phyloP scores from a whole-genome alignment of 768 basidiomycete genomes.

The Tricholomella constricta region DNA sequence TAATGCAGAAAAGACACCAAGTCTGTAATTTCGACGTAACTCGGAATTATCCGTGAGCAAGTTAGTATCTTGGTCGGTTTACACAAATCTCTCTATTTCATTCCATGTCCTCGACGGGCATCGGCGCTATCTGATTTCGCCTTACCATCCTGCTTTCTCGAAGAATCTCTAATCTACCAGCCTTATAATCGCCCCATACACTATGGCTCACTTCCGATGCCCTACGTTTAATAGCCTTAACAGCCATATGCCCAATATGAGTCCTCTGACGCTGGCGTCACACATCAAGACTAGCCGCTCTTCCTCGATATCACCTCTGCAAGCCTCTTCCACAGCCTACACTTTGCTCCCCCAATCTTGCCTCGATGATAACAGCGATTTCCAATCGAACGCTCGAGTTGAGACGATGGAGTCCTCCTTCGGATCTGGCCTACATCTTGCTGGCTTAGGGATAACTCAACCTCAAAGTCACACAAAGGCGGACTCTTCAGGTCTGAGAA shows the following conservation, averaged over 20 bases:
- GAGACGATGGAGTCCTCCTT: slow-evolving; percentile 9
- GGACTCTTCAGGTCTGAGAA: not conserved
- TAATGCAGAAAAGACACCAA: no score
- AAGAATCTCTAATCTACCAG: not conserved
- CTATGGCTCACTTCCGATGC: slow-evolving; percentile 14
- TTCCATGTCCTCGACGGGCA: slow-evolving; percentile 18
- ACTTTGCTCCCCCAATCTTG: slow-evolving; percentile 15
- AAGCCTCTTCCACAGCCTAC: slow-evolving; percentile 15
- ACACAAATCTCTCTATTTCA: not conserved
- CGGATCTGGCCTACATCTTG: slow-evolving; percentile 25
- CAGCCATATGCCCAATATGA: slow-evolving; percentile 13
- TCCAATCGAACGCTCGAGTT: slow-evolving; percentile 37
- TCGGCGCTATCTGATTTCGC: not conserved
- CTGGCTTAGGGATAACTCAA: slow-evolving; percentile 15
- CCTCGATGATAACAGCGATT: slow-evolving; percentile 28
- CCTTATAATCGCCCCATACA: not conserved
- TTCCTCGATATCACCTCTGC: slow-evolving; percentile 26
- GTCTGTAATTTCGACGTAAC: no score
- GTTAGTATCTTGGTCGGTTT: no score
- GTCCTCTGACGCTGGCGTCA: slow-evolving; percentile 31
- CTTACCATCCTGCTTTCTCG: not conserved
- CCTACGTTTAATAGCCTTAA: slow-evolving; percentile 14
- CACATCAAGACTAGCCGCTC: slow-evolving; percentile 23
- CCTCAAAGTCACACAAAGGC: slow-evolving; percentile 6
- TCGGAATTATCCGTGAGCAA: no score